Conservation (phyloP, 2,329 filamentous ascomycete species). For the Leptographium procerum region DNA sequence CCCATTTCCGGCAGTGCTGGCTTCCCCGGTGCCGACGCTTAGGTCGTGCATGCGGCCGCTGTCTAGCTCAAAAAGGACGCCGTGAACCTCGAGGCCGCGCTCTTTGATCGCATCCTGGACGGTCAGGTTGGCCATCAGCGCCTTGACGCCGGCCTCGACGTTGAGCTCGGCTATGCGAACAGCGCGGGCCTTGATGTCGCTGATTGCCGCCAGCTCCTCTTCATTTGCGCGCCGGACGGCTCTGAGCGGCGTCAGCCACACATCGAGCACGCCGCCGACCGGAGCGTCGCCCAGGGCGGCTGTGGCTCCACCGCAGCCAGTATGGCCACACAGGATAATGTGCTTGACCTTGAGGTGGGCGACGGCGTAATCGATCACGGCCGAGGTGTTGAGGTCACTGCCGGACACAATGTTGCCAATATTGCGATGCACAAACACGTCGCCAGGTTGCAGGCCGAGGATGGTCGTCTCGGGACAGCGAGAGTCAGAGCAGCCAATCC, state of each 20-base stretch:
- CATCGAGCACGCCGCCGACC: constrained; percentile 43
- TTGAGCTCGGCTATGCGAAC: constrained; percentile 65
- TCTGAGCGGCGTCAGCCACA: constrained; percentile 41
- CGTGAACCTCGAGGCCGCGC: constrained; percentile 63
- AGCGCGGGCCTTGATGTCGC: constrained; percentile 41
- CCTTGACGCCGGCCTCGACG: constrained; percentile 55
- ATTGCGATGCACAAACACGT: constrained; percentile 84
- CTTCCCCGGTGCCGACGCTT: constrained; percentile 27
- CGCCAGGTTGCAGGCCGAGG: constrained; percentile 65
- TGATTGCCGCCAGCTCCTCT: constrained; percentile 42
- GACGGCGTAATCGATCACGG: constrained; percentile 73
- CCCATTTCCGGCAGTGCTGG: constrained; percentile 15
- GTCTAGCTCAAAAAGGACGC: constrained; percentile 58
- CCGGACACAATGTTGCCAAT: constrained; percentile 74
- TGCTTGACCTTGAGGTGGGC: constrained; percentile 58
- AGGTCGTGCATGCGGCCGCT: constrained; percentile 38
- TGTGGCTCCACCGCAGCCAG: constrained; percentile 54
- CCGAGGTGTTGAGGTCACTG: constrained; percentile 62
- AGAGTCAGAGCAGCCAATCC: constrained; percentile 81
- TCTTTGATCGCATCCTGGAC: constrained; percentile 61
- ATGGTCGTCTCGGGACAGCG: constrained; percentile 76
- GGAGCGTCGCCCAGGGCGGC: constrained; percentile 39
- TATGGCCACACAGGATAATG: constrained; percentile 60
- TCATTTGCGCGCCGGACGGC: constrained; percentile 32
- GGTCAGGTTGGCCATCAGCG: constrained; percentile 55